These are phyloP conservation scores for Fraxinus platypoda DNA, from an alignment of 305 asterid species.

Conservation along the genomic window DNA sequence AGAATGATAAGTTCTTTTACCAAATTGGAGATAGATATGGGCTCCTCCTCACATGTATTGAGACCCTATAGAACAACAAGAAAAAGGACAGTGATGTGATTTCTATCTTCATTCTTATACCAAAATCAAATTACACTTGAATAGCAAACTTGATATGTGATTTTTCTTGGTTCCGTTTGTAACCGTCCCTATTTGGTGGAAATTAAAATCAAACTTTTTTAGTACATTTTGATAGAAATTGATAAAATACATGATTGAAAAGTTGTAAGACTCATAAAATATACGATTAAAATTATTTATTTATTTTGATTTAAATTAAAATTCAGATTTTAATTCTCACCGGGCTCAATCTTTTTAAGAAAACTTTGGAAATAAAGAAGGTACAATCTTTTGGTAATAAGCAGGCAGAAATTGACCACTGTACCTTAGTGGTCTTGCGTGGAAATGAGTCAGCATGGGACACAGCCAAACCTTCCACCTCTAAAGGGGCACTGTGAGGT, in stretches of 20 bases:
- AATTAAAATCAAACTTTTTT: no score
- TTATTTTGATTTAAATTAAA: no score
- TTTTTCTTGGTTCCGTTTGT: slow-evolving; percentile 10
- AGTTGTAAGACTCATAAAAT: no score
- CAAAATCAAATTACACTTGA: slow-evolving; percentile 18
- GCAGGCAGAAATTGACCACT: slow-evolving; percentile 21
- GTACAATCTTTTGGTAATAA: slow-evolving; percentile 4
- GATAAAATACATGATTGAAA: no score
- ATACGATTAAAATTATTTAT: no score
- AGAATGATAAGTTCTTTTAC: background rate
- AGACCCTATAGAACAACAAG: slow-evolving; percentile 27
- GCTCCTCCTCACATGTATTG: slow-evolving; percentile 18
- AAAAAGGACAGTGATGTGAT: slow-evolving; percentile 15
- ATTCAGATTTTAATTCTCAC: no score
- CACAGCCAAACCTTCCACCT: slow-evolving; percentile 26
- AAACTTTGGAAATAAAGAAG: slow-evolving; percentile 4
- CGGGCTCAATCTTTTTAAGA: background rate
- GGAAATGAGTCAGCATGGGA: slow-evolving; percentile 56
- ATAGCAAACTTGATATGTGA: slow-evolving; percentile 20
- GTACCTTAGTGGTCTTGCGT: slow-evolving; percentile 30
- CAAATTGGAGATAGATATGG: slow-evolving; percentile 29
- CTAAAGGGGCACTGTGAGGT: background rate
- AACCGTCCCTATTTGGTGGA: background rate
- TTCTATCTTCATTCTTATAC: slow-evolving; percentile 14
- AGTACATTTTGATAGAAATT: no score